Evolutionary conservation across 495 filamentous ascomycete species (phyloP), one percentile per base, ranked within the genome.

Genomic region (Podospora didyma): DNA sequence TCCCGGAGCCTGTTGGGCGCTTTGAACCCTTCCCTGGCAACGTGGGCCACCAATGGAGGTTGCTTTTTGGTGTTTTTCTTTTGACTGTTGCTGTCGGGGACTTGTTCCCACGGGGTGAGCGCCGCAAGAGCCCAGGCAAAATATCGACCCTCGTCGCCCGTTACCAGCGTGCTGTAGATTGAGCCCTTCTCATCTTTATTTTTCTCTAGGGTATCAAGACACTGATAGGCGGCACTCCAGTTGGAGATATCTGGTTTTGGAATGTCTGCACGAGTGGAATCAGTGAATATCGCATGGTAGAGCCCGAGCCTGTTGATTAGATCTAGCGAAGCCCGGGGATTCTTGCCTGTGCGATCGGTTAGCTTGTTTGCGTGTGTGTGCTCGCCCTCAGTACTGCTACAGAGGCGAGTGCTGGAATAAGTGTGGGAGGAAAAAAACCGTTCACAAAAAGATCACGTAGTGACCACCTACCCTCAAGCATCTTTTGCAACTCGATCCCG

Each of bases 401-500:
- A 16, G 34, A 7, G 14, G 14, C 7, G 34, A 16, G 34, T 7
- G 2, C 34, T 37, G 16, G 34, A 37, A 16, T 37, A 37, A 10
- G 34, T 10, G 34, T 7, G 1, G 34, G 16, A 16, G 16, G 34
- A 37, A 37, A 37, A 37, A 45, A 16, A 4, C n/a, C n/a, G n/a
- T n/a, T n/a, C n/a, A n/a, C n/a, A 12, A 57, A 53, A 16, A n/a
- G 31, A 12, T 44, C 47, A 3, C 16, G 16, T 7, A 19, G 39
- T n/a, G 17, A 22, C 4, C n/a, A 14, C 58, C 37, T 56, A 87
- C 89, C 89, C 68, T 81, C 86, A 24, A 98, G 76, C 89, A 96
- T 96, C 73, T 97, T 97, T 58, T 89, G 86, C 7, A 96, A 42
- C 68, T 99, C 94, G 3, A 83, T 76, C 1, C 89, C 87, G 2